A percentile compares a stretch with the other conserved stretches of the same genome.
Conservation (phyloP, 495 filamentous ascomycete species). For the Penicillium salamii region DNA sequence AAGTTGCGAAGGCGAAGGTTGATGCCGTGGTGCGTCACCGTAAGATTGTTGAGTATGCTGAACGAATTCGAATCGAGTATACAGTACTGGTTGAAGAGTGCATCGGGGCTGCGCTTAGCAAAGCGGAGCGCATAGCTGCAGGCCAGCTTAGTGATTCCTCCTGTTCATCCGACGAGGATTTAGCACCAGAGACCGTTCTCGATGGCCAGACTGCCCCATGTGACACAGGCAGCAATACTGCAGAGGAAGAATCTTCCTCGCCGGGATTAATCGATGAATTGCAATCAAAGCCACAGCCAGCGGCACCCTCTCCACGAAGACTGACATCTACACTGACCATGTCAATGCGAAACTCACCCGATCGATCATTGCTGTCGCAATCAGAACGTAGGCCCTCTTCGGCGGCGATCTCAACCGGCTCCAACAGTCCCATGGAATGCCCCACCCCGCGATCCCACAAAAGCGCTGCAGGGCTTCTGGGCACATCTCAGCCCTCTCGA, state of each 20-base stretch:
- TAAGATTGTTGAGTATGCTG: slow-evolving; percentile 90
- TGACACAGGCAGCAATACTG: background rate
- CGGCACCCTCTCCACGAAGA: slow-evolving; percentile 22
- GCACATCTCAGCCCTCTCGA: slow-evolving; percentile 62
- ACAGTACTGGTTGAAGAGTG: slow-evolving; percentile 89
- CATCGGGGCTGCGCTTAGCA: slow-evolving; percentile 85
- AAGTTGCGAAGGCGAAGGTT: slow-evolving; percentile 77
- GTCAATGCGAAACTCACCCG: slow-evolving; percentile 42
- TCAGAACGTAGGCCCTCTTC: slow-evolving; percentile 55
- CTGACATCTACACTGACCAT: slow-evolving; percentile 39
- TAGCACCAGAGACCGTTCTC: slow-evolving; percentile 25
- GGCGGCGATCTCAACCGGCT: slow-evolving; percentile 65
- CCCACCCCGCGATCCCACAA: slow-evolving; percentile 86
- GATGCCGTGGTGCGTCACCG: slow-evolving; percentile 90
- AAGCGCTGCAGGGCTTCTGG: slow-evolving; percentile 59
- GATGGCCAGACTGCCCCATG: background rate
- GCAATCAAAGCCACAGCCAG: slow-evolving; percentile 12
- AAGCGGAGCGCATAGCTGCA: slow-evolving; percentile 82
- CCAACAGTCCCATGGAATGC: slow-evolving; percentile 87
- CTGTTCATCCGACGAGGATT: slow-evolving; percentile 51
- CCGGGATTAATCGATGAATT: slow-evolving; percentile 1
- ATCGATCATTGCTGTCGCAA: slow-evolving; percentile 28
- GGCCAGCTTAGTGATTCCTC: slow-evolving; percentile 81
- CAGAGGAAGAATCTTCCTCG: slow-evolving; percentile 9
- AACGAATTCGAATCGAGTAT: slow-evolving; percentile 92